Evolutionary conservation across 441 rosid species (phyloP).

Genomic region (Biscutella auriculata): DNA sequence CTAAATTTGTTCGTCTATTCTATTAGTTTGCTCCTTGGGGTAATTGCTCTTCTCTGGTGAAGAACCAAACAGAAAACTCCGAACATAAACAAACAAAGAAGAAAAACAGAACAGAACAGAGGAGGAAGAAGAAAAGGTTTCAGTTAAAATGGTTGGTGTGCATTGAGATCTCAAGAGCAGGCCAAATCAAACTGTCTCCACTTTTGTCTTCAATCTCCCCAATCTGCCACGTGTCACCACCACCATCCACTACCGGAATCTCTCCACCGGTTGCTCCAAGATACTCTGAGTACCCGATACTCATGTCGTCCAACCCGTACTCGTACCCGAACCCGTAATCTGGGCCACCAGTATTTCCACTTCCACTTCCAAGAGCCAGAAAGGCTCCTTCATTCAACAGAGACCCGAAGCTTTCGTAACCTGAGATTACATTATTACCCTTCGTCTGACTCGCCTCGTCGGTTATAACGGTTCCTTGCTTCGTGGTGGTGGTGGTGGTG

Average conservation of each 20-base stretch:
- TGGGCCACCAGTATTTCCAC: conserved; percentile 18
- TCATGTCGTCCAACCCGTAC: conserved; percentile 38
- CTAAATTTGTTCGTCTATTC: too few relatives aligned
- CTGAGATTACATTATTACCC: conserved; percentile 23
- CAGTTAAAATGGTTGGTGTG: conserved; percentile 54
- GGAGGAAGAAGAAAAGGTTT: conserved; percentile 7
- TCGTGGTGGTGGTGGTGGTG: too few relatives aligned
- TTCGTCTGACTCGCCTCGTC: not conserved
- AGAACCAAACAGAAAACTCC: not conserved
- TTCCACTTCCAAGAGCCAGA: conserved; percentile 27
- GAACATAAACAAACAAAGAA: not conserved
- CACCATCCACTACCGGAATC: conserved; percentile 18
- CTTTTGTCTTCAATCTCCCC: conserved; percentile 36
- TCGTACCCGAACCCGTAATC: conserved; percentile 49
- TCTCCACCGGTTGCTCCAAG: conserved; percentile 21
- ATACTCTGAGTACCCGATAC: conserved; percentile 54
- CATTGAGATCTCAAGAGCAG: conserved; percentile 66
- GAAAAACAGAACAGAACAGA: not conserved
- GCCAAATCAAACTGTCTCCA: conserved; percentile 67
- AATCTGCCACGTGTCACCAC: conserved; percentile 51
- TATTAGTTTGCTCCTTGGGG: not conserved
- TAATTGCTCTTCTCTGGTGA: not conserved
- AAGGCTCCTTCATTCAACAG: too few relatives aligned
- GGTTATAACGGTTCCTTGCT: conserved; percentile 13
- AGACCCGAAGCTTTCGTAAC: conserved; percentile 50